These are phyloP conservation scores for Setomelanomma holmii DNA, from an alignment of 2,329 filamentous ascomycete genomes.

Conservation along the genomic window DNA sequence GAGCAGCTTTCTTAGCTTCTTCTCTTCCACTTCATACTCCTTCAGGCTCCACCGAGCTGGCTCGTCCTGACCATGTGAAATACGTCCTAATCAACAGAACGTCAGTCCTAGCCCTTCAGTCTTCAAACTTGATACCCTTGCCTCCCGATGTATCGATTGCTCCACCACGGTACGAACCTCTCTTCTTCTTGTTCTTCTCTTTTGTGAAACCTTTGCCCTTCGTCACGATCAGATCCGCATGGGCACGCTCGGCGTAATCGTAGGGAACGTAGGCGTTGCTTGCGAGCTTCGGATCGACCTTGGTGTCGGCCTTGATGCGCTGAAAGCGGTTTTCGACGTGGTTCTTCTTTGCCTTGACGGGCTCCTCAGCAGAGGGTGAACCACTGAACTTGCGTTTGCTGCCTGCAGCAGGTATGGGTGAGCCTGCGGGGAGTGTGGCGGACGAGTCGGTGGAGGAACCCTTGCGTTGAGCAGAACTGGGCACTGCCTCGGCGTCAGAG, in stretches of 20 bases:
- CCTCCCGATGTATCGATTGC: slow-evolving; percentile 81
- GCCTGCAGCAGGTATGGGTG: slow-evolving; percentile 38
- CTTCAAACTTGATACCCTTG: slow-evolving; percentile 94
- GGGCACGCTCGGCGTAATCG: slow-evolving; percentile 87
- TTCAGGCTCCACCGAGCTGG: neutral
- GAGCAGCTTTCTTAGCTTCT: neutral
- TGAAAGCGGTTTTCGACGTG: slow-evolving; percentile 69
- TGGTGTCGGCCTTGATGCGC: slow-evolving; percentile 73
- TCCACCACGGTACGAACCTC: slow-evolving; percentile 88
- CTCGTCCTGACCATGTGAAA: neutral
- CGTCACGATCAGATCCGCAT: slow-evolving; percentile 86
- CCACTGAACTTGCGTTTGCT: slow-evolving; percentile 53
- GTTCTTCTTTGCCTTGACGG: slow-evolving; percentile 41
- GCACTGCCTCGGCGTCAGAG: slow-evolving; percentile 39
- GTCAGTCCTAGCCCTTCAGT: slow-evolving; percentile 56
- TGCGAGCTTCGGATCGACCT: slow-evolving; percentile 71
- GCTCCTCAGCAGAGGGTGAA: slow-evolving; percentile 39
- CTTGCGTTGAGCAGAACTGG: slow-evolving; percentile 24
- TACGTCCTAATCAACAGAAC: neutral
- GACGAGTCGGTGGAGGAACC: slow-evolving; percentile 57
- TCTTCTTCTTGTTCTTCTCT: slow-evolving; percentile 91
- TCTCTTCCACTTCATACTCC: neutral
- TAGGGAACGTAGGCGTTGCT: slow-evolving; percentile 85
- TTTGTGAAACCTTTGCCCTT: slow-evolving; percentile 98
- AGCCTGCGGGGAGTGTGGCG: slow-evolving; percentile 42